Evolutionary conservation across 768 basidiomycete species (phyloP).

Genomic region (Hericium alpestre): DNA sequence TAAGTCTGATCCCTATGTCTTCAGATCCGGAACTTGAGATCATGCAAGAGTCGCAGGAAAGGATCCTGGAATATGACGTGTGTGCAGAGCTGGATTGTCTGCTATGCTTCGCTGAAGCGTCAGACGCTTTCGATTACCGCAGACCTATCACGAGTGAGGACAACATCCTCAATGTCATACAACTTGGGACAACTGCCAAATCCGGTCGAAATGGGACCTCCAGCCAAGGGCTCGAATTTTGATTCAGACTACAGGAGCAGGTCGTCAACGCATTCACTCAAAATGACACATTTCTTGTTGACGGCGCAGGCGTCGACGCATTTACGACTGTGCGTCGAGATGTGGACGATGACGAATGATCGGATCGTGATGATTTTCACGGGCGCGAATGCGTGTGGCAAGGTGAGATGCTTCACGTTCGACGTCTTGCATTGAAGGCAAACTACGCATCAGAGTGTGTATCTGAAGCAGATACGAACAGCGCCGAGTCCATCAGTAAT

Average conservation of each 20-base stretch:
- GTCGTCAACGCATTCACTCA: constrained; percentile 76
- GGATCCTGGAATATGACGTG: constrained; percentile 47
- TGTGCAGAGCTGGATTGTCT: constrained; percentile 89
- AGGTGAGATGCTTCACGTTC: constrained; percentile 35
- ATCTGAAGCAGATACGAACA: constrained; percentile 73
- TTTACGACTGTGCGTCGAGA: constrained; percentile 20
- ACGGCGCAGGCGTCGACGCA: constrained; percentile 32
- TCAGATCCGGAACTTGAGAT: constrained; percentile 88
- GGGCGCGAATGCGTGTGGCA: constrained; percentile 93
- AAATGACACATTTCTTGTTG: constrained; percentile 64
- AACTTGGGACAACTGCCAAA: too few relatives aligned
- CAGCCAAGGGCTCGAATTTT: constrained; percentile 16
- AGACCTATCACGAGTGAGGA: constrained; percentile 76
- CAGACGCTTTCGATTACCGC: constrained; percentile 51
- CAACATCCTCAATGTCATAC: constrained; percentile 66
- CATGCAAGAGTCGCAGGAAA: constrained; percentile 62
- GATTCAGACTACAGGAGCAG: constrained; percentile 88
- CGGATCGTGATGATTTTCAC: constrained; percentile 58
- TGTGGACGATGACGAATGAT: constrained; percentile 23
- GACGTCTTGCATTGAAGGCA: too few relatives aligned
- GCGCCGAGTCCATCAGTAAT: constrained; percentile 5
- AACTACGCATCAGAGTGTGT: constrained; percentile 55
- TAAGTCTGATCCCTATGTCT: constrained; percentile 1
- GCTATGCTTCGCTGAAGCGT: constrained; percentile 66
- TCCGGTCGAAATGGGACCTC: constrained; percentile 50